Percentiles rank a stretch among this genome's conserved stretches.
Evolutionary conservation across 305 asterid genomes (phyloP).

Genomic region (Solanum hybrid): DNA sequence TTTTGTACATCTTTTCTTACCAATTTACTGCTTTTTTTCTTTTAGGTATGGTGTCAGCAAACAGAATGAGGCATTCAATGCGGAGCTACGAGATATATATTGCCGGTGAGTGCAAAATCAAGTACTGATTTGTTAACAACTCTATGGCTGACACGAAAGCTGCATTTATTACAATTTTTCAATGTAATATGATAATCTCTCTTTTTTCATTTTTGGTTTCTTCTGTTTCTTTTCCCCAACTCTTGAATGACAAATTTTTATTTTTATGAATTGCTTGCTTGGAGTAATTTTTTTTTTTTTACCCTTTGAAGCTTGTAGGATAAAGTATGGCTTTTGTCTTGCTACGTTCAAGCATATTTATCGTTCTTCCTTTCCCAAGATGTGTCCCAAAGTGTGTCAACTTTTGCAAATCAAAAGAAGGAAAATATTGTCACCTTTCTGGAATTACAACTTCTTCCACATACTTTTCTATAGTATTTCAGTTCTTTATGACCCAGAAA

Average conservation of each 20-base stretch:
- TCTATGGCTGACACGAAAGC: background rate
- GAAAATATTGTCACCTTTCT: background rate
- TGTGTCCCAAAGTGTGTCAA: background rate
- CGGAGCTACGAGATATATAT: slow-evolving; percentile 90
- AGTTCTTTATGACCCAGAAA: background rate
- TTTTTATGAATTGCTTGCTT: background rate
- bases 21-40: slow-evolving; percentile 11
- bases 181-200: background rate
- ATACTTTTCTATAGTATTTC: background rate
- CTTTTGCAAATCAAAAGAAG: background rate
- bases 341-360: background rate
- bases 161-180: background rate
- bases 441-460: background rate
- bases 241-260: background rate
- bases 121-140: background rate
- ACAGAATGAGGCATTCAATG: slow-evolving; percentile 79
- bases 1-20: slow-evolving; percentile 1
- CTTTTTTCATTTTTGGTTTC: background rate
- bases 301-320: background rate
- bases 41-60: slow-evolving; percentile 90
- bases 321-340: background rate
- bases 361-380: background rate
- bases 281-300: background rate
- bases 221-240: background rate
- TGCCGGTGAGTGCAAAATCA: slow-evolving; percentile 46